Base-by-base conservation (phyloP, 1,139 yeast species). In the Tardiomyces blankii region DNA sequence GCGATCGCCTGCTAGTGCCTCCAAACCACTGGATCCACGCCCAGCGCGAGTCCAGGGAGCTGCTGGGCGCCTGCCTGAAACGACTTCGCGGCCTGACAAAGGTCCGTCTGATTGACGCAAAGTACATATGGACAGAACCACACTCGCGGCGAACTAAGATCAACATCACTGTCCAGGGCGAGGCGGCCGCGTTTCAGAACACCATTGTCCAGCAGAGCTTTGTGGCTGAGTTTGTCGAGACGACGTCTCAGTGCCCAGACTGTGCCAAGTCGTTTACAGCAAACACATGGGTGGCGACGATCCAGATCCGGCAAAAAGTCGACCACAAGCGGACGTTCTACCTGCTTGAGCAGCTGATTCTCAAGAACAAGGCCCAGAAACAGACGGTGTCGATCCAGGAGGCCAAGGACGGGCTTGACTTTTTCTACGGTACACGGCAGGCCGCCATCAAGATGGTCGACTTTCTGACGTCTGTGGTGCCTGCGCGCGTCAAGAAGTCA, bases 121-220 rank as follows among this genome's bases (percentile, higher is more conserved):
- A 89, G 3, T 91, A 91, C 59, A 80, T 91, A 51, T 91, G 99
- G 99, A 91, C 99, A 1, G 99, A 91, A 67, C 98, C 99, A 1
- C 99, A 91, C 65, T 89, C 97, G 25, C 80, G 98, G 65, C 81
- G 98, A 73, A 78, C 91, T 54, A 78, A 89, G 63, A 78, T 91
- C 52, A 89, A 88, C 61, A 68, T 93, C 44, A 87, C 98, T 0
- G 95, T 91, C 16, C 98, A 91, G 66, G 97, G 97, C 52, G 98
- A 91, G 67, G 96, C 96, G 51, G 96, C 88, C 66, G 95, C 95
- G 38, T 80, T 87, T 79, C 75, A 84, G 28, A 87, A 87, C 59
- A 87, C 96, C 38, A 86, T 91, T 55, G 80, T 89, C 41, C 97
- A 93, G 64, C 98, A 93, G 66, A 79, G 88, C 32, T 89, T 91